Percentiles rank a stretch among this genome's conserved stretches.
Evolutionary conservation across 371 early-diverging fungal genomes (phyloP).

Genomic region (Chytridiales sp.): DNA sequence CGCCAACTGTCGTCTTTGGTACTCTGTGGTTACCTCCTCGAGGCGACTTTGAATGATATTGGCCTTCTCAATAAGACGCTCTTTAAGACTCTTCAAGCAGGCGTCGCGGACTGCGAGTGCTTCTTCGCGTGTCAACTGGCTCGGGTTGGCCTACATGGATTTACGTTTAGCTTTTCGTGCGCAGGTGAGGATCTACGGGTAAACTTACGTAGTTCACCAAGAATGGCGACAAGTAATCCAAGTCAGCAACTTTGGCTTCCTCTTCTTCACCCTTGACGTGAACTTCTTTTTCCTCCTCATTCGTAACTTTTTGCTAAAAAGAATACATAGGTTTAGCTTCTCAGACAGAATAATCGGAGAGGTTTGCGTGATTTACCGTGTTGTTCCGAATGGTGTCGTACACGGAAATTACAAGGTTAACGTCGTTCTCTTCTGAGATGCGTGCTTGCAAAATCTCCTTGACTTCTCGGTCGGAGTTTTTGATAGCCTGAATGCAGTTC

Average conservation of each 20-base stretch:
- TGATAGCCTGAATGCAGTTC: constrained; percentile 46
- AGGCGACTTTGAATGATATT: constrained; percentile 56
- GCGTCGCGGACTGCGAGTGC: constrained; percentile 47
- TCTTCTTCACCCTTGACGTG: constrained; percentile 54
- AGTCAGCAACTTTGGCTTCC: constrained; percentile 43
- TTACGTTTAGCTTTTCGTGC: not conserved
- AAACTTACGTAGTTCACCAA: constrained; percentile 50
- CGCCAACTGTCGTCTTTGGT: constrained; percentile 50
- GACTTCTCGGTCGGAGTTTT: constrained; percentile 46
- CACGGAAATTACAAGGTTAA: constrained; percentile 44
- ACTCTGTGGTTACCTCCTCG: constrained; percentile 53
- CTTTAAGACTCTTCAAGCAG: constrained; percentile 48
- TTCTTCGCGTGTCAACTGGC: constrained; percentile 41
- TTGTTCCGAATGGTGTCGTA: constrained; percentile 57
- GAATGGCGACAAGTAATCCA: constrained; percentile 60
- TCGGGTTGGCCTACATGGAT: constrained; percentile 34
- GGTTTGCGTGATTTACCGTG: constrained; percentile 27
- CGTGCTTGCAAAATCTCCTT: constrained; percentile 48
- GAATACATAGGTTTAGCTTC: no score
- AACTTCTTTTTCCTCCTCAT: constrained; percentile 46
- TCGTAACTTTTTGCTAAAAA: constrained; percentile 38
- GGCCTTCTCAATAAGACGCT: constrained; percentile 55
- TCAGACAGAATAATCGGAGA: no score
- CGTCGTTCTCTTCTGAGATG: constrained; percentile 46
- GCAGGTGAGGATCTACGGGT: not conserved